phyloP scores from a whole-genome alignment of 768 basidiomycete genomes.

The Auriscalpium vulgare region DNA sequence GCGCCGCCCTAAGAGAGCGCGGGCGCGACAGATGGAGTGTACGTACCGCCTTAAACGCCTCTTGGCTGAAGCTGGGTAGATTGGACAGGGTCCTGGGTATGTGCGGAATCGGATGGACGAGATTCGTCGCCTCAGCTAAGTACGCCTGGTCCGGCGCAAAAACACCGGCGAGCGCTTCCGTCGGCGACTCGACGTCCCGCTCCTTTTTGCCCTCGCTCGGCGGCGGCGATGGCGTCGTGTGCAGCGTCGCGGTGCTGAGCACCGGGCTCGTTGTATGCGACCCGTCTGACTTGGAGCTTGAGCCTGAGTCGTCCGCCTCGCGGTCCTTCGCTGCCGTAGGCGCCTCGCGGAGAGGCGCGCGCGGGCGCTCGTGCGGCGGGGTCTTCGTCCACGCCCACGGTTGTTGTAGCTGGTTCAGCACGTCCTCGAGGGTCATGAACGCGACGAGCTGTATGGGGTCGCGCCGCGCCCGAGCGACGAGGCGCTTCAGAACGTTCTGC shows the following conservation, averaged over 20 bases:
- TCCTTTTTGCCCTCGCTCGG: conserved; percentile 36
- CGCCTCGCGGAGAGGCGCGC: conserved; percentile 5
- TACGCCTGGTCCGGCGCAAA: conserved; percentile 43
- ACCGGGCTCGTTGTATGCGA: conserved; percentile 67
- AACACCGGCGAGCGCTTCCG: conserved; percentile 17
- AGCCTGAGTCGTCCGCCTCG: conserved; percentile 38
- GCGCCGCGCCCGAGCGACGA: conserved; percentile 55
- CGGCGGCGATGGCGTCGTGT: conserved; percentile 73
- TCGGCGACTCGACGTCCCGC: conserved; percentile 21
- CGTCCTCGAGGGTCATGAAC: conserved; percentile 54
- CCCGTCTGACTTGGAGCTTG: conserved; percentile 40
- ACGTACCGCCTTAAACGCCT: conserved; percentile 2
- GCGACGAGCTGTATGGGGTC: conserved; percentile 50
- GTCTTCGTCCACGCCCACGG: conserved; percentile 67
- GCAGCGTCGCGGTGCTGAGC: conserved; percentile 62
- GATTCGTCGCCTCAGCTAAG: conserved; percentile 49
- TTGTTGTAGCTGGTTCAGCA: conserved; percentile 47
- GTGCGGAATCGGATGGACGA: conserved; percentile 62
- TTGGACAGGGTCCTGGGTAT: conserved; percentile 56
- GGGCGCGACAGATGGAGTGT: conserved; percentile 31
- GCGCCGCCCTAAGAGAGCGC: too few species aligned
- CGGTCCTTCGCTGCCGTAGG: conserved; percentile 12
- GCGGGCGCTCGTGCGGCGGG: conserved; percentile 35
- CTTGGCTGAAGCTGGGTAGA: conserved; percentile 24
- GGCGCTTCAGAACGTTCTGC: conserved; percentile 57